Evolutionary conservation across 2,329 filamentous ascomycete genomes (phyloP), one percentile per base, ranked within the genome.

Genomic region (Trichophyton verrucosum): DNA sequence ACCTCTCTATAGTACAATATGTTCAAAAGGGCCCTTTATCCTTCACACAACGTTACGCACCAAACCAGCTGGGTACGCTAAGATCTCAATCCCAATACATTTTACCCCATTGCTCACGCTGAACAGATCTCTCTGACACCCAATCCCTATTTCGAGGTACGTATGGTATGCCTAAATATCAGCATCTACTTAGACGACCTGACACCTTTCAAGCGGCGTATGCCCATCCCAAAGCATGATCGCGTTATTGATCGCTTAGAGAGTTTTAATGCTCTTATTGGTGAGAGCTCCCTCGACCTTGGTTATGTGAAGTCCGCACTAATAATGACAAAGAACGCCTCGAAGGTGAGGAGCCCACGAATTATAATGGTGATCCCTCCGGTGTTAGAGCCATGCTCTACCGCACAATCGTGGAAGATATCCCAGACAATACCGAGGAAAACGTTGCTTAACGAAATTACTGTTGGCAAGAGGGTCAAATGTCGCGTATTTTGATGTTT

Each of bases 241-340:
- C 30, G 56, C 11, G 53, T 61, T 56, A 47, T 56, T 8, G 62
- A 63, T 36, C 42, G 58, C 3, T 27, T 63, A 15, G 62, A 63
- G 22, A 57, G 24, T 17, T 60, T 63, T 33, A 63, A 55, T 22
- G 40, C 44, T 15, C 40, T 63, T 36, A 61, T 63, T n/a, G 62
- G 62, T 63, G 51, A 63, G 60, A 30, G 7, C 4, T 27, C 24
- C 5, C 24, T 27, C 24, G 1, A 27, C 24, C 24, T 5, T 27
- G 6, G 0, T 27, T 27, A 27, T 27, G 24, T 27, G 24, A 27
- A 3, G 24, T 5, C 24, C 3, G 24, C 24, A 27, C 33, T 51
- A 38, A 59, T 42, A 1, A n/a, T 53, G 30, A 9, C 38, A 53
- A 20, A 60, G 59, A 60, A 24, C 59, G 30, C 8, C 49, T 60